These are phyloP conservation scores for Draba incana DNA, from an alignment of 345 rosid species.

Conservation along the genomic window DNA sequence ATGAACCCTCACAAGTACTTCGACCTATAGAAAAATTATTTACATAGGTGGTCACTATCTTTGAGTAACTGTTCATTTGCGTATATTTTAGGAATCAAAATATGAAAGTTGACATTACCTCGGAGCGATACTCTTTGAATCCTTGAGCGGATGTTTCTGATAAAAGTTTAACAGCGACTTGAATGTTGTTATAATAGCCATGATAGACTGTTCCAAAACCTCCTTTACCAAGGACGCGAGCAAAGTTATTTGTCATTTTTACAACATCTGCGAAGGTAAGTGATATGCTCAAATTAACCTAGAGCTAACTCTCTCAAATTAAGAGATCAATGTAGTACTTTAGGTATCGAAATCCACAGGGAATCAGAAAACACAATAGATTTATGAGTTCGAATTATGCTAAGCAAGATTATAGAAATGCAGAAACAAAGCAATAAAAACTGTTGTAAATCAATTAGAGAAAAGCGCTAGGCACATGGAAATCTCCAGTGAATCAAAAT, in stretches of 20 bases:
- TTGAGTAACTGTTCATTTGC: background rate
- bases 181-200: constrained; percentile 41
- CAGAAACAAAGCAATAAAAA: too few relatives aligned
- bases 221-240: constrained; percentile 52
- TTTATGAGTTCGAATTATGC: too few relatives aligned
- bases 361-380: too few relatives aligned
- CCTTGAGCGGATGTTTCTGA: constrained; percentile 56
- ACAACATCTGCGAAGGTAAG: constrained; percentile 43
- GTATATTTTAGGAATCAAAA: background rate
- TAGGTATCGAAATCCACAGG: too few relatives aligned
- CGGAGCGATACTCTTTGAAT: constrained; percentile 51
- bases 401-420: too few relatives aligned
- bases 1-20: constrained; percentile 46
- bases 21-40: constrained; percentile 40
- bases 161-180: constrained; percentile 61
- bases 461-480: too few relatives aligned
- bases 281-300: too few relatives aligned
- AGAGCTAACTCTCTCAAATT: too few relatives aligned
- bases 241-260: constrained; percentile 53
- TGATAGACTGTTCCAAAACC: constrained; percentile 67
- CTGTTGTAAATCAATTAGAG: too few relatives aligned
- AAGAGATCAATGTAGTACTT: too few relatives aligned
- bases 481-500: too few relatives aligned
- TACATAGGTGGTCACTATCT: background rate
- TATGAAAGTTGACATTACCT: constrained; percentile 41